Evolutionary conservation across 192 early-diverging fungal species (phyloP).

Genomic region (Backusella psychrophila): DNA sequence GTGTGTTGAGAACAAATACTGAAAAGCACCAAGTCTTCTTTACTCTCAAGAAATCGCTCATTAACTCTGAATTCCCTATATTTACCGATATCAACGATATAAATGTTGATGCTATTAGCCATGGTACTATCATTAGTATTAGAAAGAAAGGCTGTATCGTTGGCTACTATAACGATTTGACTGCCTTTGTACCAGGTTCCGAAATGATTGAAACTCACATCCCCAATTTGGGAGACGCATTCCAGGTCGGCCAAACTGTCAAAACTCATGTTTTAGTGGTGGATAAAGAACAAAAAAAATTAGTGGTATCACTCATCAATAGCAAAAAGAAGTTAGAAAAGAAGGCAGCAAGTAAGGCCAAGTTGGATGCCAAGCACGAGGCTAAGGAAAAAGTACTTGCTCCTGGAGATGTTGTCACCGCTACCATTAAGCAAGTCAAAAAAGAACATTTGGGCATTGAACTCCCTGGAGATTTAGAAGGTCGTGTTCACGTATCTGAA

Average conservation of each 20-base stretch:
- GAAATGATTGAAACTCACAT: conserved; percentile 52
- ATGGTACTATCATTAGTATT: conserved; percentile 64
- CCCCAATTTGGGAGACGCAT: conserved; percentile 58
- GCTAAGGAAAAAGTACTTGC: conserved; percentile 22
- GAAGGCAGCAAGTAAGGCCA: conserved; percentile 1
- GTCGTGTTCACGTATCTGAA: conserved; percentile 77
- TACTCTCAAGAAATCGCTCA: conserved; percentile 74
- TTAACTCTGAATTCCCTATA: conserved; percentile 67
- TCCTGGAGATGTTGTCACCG: conserved; percentile 39
- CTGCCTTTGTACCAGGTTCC: conserved; percentile 65
- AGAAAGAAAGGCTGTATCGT: conserved; percentile 69
- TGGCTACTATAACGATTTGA: conserved; percentile 73
- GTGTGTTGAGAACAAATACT: conserved; percentile 57
- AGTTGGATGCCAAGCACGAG: conserved; percentile 9
- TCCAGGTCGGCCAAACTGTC: conserved; percentile 70
- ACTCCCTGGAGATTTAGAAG: conserved; percentile 69
- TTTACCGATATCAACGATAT: conserved; percentile 60
- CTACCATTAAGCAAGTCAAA: conserved; percentile 46
- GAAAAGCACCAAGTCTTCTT: conserved; percentile 59
- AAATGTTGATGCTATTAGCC: conserved; percentile 56
- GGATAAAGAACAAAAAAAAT: conserved; percentile 50
- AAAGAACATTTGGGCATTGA: conserved; percentile 56
- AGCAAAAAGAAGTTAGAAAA: conserved; percentile 14
- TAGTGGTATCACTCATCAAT: conserved; percentile 76
- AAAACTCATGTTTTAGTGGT: conserved; percentile 71